Conservation (phyloP, 176 grass and related monocot genomes). For the Aegilops sharonensis region DNA sequence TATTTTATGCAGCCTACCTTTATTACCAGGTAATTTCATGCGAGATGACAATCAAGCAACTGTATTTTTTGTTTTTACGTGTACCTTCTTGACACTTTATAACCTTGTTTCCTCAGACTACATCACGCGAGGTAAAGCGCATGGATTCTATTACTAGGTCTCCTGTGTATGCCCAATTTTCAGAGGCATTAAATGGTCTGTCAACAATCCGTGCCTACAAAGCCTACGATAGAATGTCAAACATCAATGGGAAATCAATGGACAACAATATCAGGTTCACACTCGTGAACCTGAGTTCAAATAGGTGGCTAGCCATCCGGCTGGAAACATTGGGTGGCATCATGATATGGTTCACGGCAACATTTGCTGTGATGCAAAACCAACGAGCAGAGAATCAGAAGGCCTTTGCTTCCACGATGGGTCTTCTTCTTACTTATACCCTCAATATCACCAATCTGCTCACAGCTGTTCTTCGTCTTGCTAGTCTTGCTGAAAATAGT, state of each 20-base stretch:
- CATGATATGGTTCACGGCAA: constrained; percentile 99
- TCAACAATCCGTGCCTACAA: constrained; percentile 95
- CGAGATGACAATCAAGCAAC: background rate
- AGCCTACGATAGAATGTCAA: constrained; percentile 97
- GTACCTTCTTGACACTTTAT: constrained; percentile 32
- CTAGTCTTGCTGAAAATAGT: constrained; percentile 98
- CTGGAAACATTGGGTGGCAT: constrained; percentile 93
- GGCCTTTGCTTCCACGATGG: constrained; percentile 96
- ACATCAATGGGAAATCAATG: constrained; percentile 89
- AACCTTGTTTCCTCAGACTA: constrained; percentile 51
- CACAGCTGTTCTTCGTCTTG: constrained; percentile 77
- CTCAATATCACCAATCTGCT: constrained; percentile 95
- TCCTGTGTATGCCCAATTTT: constrained; percentile 95
- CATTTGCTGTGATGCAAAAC: constrained; percentile 98
- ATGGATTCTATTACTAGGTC: constrained; percentile 94
- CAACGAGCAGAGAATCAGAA: constrained; percentile 85
- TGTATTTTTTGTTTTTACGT: constrained; percentile 14
- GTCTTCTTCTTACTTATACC: constrained; percentile 89
- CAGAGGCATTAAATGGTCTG: constrained; percentile 93
- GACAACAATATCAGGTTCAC: constrained; percentile 98
- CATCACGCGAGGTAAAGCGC: constrained; percentile 92
- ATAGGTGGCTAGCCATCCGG: constrained; percentile 93
- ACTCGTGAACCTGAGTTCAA: constrained; percentile 82
- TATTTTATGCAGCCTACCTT: constrained; percentile 89
- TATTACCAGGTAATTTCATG: constrained; percentile 90